Conservation (phyloP, 2,329 filamentous ascomycete species). For the Macrophomina tecta region DNA sequence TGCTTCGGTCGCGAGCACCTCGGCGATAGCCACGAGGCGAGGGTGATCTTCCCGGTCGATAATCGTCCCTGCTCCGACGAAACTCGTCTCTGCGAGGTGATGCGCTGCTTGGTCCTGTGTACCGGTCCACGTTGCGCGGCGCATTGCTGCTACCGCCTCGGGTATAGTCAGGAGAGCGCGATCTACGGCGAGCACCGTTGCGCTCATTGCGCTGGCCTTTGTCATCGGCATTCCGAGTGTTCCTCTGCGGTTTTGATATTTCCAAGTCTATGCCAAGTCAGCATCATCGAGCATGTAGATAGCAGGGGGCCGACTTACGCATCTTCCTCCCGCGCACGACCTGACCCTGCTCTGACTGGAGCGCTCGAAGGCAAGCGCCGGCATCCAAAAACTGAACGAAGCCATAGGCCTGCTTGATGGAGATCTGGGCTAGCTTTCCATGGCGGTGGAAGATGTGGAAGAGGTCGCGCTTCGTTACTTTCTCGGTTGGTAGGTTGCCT, state of each 20-base stretch:
- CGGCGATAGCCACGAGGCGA: slow-evolving; percentile 48
- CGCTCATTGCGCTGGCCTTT: slow-evolving; percentile 43
- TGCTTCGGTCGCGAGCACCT: slow-evolving; percentile 43
- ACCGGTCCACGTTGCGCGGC: slow-evolving; percentile 50
- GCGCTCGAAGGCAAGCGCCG: slow-evolving; percentile 74
- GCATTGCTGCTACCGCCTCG: slow-evolving; percentile 51
- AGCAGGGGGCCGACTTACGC: slow-evolving; percentile 66
- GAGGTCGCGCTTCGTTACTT: slow-evolving; percentile 90
- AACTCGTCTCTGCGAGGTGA: slow-evolving; percentile 51
- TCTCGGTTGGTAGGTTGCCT: slow-evolving; percentile 92
- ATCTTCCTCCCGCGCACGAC: slow-evolving; percentile 90
- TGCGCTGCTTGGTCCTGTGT: slow-evolving; percentile 40
- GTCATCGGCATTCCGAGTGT: slow-evolving; percentile 63
- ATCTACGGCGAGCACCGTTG: slow-evolving; percentile 57
- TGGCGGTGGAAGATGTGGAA: slow-evolving; percentile 89
- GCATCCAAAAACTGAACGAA: slow-evolving; percentile 92
- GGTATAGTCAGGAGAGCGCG: slow-evolving; percentile 67
- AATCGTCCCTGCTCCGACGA: slow-evolving; percentile 70
- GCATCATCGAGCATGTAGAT: slow-evolving; percentile 29
- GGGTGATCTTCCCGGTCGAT: slow-evolving; percentile 54
- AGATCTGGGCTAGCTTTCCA: slow-evolving; percentile 89
- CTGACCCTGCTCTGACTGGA: slow-evolving; percentile 78
- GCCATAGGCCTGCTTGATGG: slow-evolving; percentile 94
- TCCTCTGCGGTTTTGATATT: slow-evolving; percentile 86
- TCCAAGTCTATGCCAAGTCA: slow-evolving; percentile 72